Evolutionary conservation across 2,329 filamentous ascomycete species (phyloP), one percentile per base, ranked within the genome.

Genomic region (Fusarium domesticum): DNA sequence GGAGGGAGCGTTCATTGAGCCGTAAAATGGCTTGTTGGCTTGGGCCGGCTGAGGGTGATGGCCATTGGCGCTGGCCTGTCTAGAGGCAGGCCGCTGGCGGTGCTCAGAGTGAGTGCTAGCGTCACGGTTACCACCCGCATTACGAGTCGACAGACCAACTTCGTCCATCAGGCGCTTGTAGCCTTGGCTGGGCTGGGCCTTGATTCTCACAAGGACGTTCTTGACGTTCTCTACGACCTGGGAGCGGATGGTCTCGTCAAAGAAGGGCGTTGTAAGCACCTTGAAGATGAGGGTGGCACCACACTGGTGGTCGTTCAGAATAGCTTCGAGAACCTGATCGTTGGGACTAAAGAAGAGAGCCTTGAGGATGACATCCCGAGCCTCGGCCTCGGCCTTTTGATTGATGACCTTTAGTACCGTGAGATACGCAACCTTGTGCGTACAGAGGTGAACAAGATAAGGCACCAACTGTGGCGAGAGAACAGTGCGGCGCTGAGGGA

Each of bases 91-190:
- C 39, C 80, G 75, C 58, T 76, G 75, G 31, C 78, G 72, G 41
- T 79, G 75, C 43, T 73, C 73, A 30, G 67, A 62, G 16, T 69
- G 66, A 45, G 70, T 68, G 53, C 67, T 68, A 46, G 70, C 67
- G 43, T 71, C 74, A 33, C 74, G 71, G 41, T 62, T 67, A 30
- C 68, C 64, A 17, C 69, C 69, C 10, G 70, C 65, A 28, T 69
- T 79, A 34, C 83, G 72, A 19, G 82, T 85, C 6, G 92, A 95
- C 30, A 98, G 72, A 48, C 92, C 91, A 57, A 98, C 93, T 65
- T 98, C 93, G 61, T 98, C 93, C 93, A 98, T 98, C 48, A 98
- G 73, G 41, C 93, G 86, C 77, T 97, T 98, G 74, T 98, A 98
- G 40, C 93, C 93, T 70, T 97, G 93, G 50, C 85, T 87, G 14